phyloP scores from a whole-genome alignment of 2,329 filamentous ascomycete species.

The Apiospora rasikravindrae region DNA sequence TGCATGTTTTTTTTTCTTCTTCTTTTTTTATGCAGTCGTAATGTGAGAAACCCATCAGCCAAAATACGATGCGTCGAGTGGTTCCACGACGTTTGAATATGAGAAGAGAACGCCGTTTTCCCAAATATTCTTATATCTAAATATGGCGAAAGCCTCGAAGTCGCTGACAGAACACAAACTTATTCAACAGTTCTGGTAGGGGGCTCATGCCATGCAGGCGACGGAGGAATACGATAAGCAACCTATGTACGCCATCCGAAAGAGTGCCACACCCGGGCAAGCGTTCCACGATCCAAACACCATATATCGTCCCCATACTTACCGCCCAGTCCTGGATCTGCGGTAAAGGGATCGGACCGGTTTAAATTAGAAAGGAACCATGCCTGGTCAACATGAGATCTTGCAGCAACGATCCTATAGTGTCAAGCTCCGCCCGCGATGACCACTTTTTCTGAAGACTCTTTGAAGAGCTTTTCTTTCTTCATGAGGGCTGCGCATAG shows the following conservation, averaged over 20 bases:
- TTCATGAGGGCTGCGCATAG: constrained; percentile 33
- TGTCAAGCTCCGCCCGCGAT: constrained; percentile 11
- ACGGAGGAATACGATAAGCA: not conserved
- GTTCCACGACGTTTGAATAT: not conserved
- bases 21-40: not conserved
- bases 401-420: too few relatives aligned
- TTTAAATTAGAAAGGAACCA: too few relatives aligned
- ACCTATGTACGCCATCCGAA: too few relatives aligned
- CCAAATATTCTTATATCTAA: not conserved
- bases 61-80: not conserved
- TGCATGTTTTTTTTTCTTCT: not conserved
- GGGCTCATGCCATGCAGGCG: not conserved
- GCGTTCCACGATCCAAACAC: too few relatives aligned
- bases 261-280: too few relatives aligned
- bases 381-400: too few relatives aligned
- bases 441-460: not conserved
- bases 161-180: not conserved
- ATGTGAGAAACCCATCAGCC: not conserved
- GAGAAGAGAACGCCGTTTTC: not conserved
- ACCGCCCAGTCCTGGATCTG: too few relatives aligned
- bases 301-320: too few relatives aligned
- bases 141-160: not conserved
- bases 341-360: too few relatives aligned
- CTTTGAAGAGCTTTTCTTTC: constrained; percentile 36
- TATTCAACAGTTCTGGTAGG: not conserved